Percentiles rank a stretch among this genome's conserved stretches.
These are phyloP conservation scores for Hydnomerulius pinastri DNA, from an alignment of 768 basidiomycete genomes.

Conservation along the genomic window DNA sequence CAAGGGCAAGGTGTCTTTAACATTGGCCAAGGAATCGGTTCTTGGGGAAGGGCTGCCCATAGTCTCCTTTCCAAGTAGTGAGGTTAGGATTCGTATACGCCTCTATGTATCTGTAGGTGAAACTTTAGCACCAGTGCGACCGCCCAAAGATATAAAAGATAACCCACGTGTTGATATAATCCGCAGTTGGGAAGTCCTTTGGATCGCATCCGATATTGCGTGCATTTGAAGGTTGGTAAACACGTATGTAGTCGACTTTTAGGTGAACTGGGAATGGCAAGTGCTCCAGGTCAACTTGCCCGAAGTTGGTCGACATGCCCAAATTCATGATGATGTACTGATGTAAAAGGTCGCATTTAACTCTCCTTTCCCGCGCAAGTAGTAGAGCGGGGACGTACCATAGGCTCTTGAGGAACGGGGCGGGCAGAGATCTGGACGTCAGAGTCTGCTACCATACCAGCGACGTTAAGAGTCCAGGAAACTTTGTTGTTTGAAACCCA, in stretches of 20 bases:
- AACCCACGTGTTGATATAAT: slow-evolving; percentile 65
- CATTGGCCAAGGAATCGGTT: slow-evolving; percentile 48
- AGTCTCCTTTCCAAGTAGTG: slow-evolving; percentile 47
- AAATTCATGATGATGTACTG: slow-evolving; percentile 59
- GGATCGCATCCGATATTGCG: slow-evolving; percentile 78
- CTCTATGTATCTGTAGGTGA: slow-evolving; percentile 51
- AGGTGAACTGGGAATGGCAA: slow-evolving; percentile 52
- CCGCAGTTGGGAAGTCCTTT: slow-evolving; percentile 61
- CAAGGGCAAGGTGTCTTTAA: slow-evolving; percentile 19
- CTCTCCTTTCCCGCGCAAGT: background rate
- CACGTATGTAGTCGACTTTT: slow-evolving; percentile 60
- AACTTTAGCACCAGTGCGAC: background rate
- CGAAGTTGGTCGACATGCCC: slow-evolving; percentile 64
- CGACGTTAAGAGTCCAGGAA: slow-evolving; percentile 74
- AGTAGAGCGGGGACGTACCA: slow-evolving; percentile 50
- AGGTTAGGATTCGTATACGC: slow-evolving; percentile 67
- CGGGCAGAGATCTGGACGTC: slow-evolving; percentile 61
- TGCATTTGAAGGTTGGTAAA: slow-evolving; percentile 67
- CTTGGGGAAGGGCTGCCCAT: slow-evolving; percentile 49
- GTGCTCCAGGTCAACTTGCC: slow-evolving; percentile 52
- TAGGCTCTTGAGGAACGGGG: slow-evolving; percentile 80
- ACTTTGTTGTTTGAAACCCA: slow-evolving; percentile 74
- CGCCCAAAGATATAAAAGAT: background rate
- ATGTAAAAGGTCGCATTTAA: slow-evolving; percentile 1
- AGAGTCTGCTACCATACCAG: slow-evolving; percentile 66